phyloP scores from a whole-genome alignment of 2,329 filamentous ascomycete genomes.

The Ustulina deusta region DNA sequence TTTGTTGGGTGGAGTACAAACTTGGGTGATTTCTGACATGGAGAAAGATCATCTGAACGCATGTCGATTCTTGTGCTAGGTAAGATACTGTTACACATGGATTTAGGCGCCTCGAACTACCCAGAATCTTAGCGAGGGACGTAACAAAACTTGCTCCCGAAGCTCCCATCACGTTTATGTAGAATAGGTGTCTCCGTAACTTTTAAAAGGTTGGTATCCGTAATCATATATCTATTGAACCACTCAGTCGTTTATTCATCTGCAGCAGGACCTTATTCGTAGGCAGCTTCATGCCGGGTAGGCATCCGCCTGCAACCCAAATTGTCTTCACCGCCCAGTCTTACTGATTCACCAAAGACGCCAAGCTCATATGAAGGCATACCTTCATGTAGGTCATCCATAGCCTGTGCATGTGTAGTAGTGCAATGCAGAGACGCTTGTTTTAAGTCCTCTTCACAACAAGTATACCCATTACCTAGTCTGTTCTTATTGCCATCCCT shows the following conservation, averaged over 20 bases:
- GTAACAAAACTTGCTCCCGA: background rate
- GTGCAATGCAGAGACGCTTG: conserved; percentile 8
- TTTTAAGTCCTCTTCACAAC: background rate
- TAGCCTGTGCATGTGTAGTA: conserved; percentile 18
- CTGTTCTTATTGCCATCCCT: background rate
- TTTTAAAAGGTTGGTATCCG: background rate
- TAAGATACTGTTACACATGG: background rate
- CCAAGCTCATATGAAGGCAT: conserved; percentile 15
- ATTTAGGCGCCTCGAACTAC: background rate
- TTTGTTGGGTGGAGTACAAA: background rate
- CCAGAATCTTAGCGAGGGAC: background rate
- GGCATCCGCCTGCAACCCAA: conserved; percentile 11
- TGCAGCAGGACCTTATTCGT: conserved; percentile 14
- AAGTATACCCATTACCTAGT: background rate
- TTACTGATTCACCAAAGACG: background rate
- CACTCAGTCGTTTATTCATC: background rate
- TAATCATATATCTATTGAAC: conserved; percentile 7
- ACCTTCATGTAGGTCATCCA: conserved; percentile 11
- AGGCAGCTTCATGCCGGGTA: conserved; percentile 18
- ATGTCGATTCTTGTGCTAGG: background rate
- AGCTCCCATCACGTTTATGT: background rate
- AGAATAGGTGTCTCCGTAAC: background rate
- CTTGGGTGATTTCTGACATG: background rate
- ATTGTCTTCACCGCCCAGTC: conserved; percentile 24
- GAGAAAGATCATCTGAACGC: conserved; percentile 2